Evolutionary conservation across 352 stramenopile species (phyloP).

Genomic region (Elongisporangium prolatum): DNA sequence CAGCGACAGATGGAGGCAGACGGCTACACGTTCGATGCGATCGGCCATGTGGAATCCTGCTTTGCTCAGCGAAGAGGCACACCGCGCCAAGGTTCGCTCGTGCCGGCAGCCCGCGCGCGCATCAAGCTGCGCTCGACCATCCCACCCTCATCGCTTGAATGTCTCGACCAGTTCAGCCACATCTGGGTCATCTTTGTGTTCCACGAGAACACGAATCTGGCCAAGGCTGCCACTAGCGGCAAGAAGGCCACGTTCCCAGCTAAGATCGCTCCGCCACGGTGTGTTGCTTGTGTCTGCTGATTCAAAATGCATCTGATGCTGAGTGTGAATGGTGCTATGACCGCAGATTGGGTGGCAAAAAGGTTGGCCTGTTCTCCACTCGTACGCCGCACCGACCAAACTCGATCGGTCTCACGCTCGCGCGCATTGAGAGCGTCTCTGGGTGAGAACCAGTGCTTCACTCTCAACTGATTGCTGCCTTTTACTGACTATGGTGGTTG

Average conservation of each 20-base stretch:
- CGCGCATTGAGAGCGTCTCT: constrained; percentile 87
- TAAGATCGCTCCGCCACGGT: constrained; percentile 75
- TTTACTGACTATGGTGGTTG: constrained; percentile 1
- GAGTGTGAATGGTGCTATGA: too few relatives aligned
- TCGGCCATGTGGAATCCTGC: constrained; percentile 77
- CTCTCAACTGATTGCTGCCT: background rate
- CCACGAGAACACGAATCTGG: constrained; percentile 88
- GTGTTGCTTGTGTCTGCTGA: background rate
- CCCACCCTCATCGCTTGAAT: constrained; percentile 65
- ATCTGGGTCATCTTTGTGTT: constrained; percentile 91
- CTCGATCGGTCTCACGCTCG: constrained; percentile 90
- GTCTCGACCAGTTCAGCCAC: constrained; percentile 85
- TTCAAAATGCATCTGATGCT: background rate
- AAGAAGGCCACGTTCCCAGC: constrained; percentile 67
- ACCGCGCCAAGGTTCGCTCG: constrained; percentile 73
- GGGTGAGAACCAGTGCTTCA: constrained; percentile 18
- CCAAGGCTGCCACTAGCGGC: constrained; percentile 19
- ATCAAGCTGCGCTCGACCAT: constrained; percentile 78
- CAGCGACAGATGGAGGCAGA: constrained; percentile 51
- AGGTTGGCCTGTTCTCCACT: constrained; percentile 95
- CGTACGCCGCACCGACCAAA: constrained; percentile 96
- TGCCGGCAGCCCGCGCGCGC: constrained; percentile 53
- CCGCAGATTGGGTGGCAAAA: constrained; percentile 67
- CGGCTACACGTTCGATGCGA: constrained; percentile 68
- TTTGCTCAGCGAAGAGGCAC: constrained; percentile 86